Base-by-base conservation (phyloP, 768 basidiomycete species). In the Artomyces pyxidatus region DNA sequence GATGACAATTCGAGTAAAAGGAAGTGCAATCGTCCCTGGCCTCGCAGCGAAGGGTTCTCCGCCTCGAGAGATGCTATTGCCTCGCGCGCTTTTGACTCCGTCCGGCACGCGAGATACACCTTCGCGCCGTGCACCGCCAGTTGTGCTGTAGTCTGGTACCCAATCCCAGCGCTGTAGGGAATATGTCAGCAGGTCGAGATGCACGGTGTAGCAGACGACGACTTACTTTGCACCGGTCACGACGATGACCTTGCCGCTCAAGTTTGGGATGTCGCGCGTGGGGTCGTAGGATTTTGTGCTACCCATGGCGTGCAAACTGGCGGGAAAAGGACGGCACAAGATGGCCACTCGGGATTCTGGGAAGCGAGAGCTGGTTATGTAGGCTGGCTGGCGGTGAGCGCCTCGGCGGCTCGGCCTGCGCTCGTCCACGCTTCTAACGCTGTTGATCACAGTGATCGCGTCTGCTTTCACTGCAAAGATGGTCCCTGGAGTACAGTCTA, bases 71-170 rank as follows among this genome's bases (percentile, higher is more conserved):
- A 16, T 8, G 29, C 30, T 9, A 41, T 41, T 11, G 27, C 47
- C 38, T 11, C 17, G 27, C 22, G 37, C 14, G 38, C 21, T 9
- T 25, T 29, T 10, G 21, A 25, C 17, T 10, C 0, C 23, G 23
- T 48, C 11, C 47, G 38, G 17, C 47, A 48, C 17, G 47, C 19
- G 12, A 48, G 17, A 37, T 41, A 48, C 22, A 48, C 47, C 1
- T n/a, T 11, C 1, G 27, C 47, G 47, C 47, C 47, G 32, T 16
- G 26, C 37, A 27, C 8, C 2, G 25, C 23, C n/a, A 48, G 25
- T 14, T 38, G 16, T 26, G 17, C n/a, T 12, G 37, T 10, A 5
- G 47, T n/a, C 4, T 41, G 22, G 27, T 26, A 40, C 10, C 38
- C 38, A 11, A 48, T 48, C 9, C 47, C 38, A 4, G 47, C 27